These are phyloP conservation scores for Scleroderma citrinum DNA, from an alignment of 768 basidiomycete genomes.

Conservation along the genomic window DNA sequence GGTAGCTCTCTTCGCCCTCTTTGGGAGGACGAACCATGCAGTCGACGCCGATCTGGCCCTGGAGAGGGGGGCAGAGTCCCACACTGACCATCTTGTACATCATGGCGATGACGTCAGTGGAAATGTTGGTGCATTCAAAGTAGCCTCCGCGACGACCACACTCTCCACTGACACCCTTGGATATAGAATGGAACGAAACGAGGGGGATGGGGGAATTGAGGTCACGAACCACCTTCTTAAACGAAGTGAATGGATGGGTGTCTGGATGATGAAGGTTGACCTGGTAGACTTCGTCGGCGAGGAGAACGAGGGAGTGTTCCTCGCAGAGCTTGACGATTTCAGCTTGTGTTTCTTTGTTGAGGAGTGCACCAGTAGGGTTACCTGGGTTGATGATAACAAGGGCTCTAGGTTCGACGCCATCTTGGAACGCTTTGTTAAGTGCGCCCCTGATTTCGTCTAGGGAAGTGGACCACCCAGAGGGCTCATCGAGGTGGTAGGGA, in stretches of 20 bases:
- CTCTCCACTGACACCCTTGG: constrained; percentile 93
- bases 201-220: constrained; percentile 72
- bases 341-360: constrained; percentile 65
- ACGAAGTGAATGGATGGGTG: constrained; percentile 79
- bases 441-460: constrained; percentile 58
- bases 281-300: constrained; percentile 99
- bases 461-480: constrained; percentile 77
- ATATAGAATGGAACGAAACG: constrained; percentile 95
- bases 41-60: constrained; percentile 93
- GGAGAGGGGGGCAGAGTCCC: constrained; percentile 80
- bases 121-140: constrained; percentile 86
- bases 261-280: constrained; percentile 71
- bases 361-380: constrained; percentile 90
- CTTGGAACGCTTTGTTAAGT: constrained; percentile 55
- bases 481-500: constrained; percentile 87
- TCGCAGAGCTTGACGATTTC: constrained; percentile 82
- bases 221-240: constrained; percentile 80
- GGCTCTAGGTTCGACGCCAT: constrained; percentile 66
- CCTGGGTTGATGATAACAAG: constrained; percentile 98
- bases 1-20: constrained; percentile 67
- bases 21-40: constrained; percentile 88
- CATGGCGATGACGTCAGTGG: constrained; percentile 69
- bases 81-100: constrained; percentile 97
- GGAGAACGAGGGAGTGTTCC: constrained; percentile 75
- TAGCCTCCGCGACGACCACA: constrained; percentile 97